Conservation (phyloP, 2,329 filamentous ascomycete species). For the Scedosporium minutisporum region DNA sequence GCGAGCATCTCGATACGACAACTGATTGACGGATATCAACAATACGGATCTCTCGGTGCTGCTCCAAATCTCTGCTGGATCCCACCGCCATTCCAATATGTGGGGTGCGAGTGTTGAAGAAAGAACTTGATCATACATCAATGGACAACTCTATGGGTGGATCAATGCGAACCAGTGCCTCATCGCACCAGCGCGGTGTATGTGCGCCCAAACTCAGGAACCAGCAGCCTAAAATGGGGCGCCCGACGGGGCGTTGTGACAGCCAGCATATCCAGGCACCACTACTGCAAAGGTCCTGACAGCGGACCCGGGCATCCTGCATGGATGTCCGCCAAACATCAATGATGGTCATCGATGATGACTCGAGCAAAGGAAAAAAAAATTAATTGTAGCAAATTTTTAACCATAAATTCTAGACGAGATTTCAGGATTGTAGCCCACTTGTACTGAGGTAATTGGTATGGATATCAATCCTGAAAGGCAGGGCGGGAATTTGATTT, state of each 20-base stretch:
- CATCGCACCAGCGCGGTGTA: background rate
- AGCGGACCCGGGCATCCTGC: no score
- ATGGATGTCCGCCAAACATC: no score
- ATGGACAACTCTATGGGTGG: no score
- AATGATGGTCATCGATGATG: no score
- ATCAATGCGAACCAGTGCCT: background rate
- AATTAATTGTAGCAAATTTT: background rate
- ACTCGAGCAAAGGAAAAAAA: background rate
- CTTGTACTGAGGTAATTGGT: background rate
- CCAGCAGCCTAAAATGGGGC: background rate
- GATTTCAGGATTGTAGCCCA: background rate
- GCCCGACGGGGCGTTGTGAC: background rate
- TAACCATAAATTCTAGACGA: background rate
- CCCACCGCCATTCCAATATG: background rate
- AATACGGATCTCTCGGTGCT: background rate
- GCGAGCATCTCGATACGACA: background rate
- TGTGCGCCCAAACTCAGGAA: conserved; percentile 5
- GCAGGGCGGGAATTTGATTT: background rate
- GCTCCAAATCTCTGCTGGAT: background rate
- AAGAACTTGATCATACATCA: background rate
- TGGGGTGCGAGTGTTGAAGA: background rate
- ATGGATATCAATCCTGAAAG: background rate
- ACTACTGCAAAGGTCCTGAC: background rate
- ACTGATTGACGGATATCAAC: background rate
- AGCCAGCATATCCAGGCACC: background rate